phyloP scores from a whole-genome alignment of 2,329 filamentous ascomycete species.

The Davidsoniella neocaledoniae region DNA sequence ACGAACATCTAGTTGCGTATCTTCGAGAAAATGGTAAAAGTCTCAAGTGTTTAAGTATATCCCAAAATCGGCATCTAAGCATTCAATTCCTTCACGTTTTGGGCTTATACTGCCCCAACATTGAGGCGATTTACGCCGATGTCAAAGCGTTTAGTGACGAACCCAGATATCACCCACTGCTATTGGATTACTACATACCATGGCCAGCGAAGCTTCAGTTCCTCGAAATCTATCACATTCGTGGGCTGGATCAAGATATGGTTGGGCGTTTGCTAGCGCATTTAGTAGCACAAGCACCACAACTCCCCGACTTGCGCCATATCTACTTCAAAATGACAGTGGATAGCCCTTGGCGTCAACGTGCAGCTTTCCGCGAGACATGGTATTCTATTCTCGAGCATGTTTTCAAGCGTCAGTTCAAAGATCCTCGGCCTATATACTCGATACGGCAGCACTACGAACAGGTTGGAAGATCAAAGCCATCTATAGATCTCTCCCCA shows the following conservation, averaged over 20 bases:
- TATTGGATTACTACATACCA: constrained; percentile 17
- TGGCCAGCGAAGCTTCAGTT: constrained; percentile 61
- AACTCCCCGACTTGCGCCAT: constrained; percentile 49
- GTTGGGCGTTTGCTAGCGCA: constrained; percentile 68
- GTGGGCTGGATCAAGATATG: constrained; percentile 52
- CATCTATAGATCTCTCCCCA: too few species aligned
- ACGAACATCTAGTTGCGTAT: too few species aligned
- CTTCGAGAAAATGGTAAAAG: too few species aligned
- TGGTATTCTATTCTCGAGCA: constrained; percentile 57
- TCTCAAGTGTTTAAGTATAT: too few species aligned
- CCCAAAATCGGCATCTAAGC: too few species aligned
- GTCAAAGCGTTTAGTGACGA: not conserved
- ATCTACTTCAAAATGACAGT: constrained; percentile 64
- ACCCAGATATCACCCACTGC: too few species aligned
- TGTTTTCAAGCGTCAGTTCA: constrained; percentile 41
- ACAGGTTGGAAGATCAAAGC: not conserved
- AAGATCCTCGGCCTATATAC: constrained; percentile 22
- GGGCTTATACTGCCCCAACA: not conserved
- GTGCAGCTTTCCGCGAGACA: constrained; percentile 59
- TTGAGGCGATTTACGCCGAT: not conserved
- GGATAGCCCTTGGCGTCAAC: constrained; percentile 64
- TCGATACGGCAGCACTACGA: constrained; percentile 6
- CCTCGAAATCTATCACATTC: constrained; percentile 61
- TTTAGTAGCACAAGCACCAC: constrained; percentile 52
- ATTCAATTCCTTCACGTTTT: too few species aligned